These are phyloP conservation scores for Viridothelium virens DNA, from an alignment of 495 filamentous ascomycete genomes.

Conservation along the genomic window DNA sequence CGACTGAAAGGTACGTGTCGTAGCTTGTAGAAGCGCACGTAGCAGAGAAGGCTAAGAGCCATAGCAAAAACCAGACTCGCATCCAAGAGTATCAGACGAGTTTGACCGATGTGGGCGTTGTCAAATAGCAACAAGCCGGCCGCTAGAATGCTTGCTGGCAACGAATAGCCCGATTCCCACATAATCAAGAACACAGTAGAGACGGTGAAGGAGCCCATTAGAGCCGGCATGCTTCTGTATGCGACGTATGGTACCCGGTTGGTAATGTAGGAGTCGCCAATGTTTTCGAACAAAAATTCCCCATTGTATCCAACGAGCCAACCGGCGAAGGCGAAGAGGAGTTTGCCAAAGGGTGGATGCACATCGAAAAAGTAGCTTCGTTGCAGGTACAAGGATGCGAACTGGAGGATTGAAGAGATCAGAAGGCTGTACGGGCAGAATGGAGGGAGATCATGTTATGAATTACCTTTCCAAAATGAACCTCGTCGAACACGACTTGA, in stretches of 20 bases:
- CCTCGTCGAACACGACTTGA: conserved; percentile 97
- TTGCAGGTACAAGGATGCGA: conserved; percentile 93
- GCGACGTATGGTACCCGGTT: conserved; percentile 97
- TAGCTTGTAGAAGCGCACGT: conserved; percentile 96
- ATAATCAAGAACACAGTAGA: conserved; percentile 94
- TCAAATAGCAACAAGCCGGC: conserved; percentile 87
- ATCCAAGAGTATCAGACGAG: conserved; percentile 88
- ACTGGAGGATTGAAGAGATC: conserved; percentile 44
- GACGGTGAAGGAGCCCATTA: conserved; percentile 85
- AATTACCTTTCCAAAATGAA: conserved; percentile 95
- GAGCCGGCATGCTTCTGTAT: conserved; percentile 86
- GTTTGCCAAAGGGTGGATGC: conserved; percentile 91
- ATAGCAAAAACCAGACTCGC: conserved; percentile 90
- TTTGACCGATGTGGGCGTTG: conserved; percentile 97
- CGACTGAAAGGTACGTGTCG: conserved; percentile 79
- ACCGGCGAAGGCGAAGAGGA: conserved; percentile 85
- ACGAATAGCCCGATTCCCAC: conserved; percentile 98
- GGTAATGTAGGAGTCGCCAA: conserved; percentile 93
- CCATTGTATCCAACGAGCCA: conserved; percentile 95
- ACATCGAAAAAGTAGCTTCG: conserved; percentile 99
- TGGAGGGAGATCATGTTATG: background rate
- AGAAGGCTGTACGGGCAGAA: conserved; percentile 9
- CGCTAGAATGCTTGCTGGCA: conserved; percentile 83
- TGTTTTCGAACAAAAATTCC: conserved; percentile 97
- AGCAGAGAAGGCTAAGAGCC: conserved; percentile 86